A percentile compares a stretch with the other conserved stretches of the same genome.
Conservation (phyloP, 768 basidiomycete species). For the Paxillus ammoniavirescens region DNA sequence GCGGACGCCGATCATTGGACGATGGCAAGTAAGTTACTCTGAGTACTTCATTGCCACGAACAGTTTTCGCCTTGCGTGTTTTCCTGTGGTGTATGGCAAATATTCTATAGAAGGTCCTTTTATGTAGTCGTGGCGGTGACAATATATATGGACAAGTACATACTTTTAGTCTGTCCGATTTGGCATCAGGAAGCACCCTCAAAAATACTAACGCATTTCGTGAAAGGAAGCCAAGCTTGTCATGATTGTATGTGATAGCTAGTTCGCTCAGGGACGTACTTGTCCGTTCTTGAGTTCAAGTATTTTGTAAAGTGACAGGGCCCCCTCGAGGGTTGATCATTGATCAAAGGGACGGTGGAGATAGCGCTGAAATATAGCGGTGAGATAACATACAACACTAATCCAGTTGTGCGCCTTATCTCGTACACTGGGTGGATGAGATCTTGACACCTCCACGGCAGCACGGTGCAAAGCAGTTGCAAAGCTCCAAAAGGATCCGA, state of each 20-base stretch:
- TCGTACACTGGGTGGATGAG: background rate
- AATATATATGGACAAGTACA: slow-evolving; percentile 6
- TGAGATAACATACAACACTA: background rate
- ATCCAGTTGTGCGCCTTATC: too few relatives aligned
- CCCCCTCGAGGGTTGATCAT: background rate
- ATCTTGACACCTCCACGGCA: slow-evolving; percentile 18
- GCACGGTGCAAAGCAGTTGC: slow-evolving; percentile 24
- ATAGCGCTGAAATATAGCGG: background rate
- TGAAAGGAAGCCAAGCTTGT: too few relatives aligned
- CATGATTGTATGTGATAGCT: background rate
- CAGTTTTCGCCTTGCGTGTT: background rate
- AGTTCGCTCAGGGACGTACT: background rate
- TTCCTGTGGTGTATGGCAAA: too few relatives aligned
- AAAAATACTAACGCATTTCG: too few relatives aligned
- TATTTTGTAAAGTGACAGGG: background rate
- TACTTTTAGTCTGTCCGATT: too few relatives aligned
- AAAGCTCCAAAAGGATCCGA: slow-evolving; percentile 14
- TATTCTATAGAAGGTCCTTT: slow-evolving; percentile 8
- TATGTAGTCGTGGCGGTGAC: slow-evolving; percentile 13
- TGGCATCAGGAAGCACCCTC: too few relatives aligned
- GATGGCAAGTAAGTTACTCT: too few relatives aligned
- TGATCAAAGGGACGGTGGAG: background rate
- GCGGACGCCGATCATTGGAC: too few relatives aligned
- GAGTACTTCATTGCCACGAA: background rate
- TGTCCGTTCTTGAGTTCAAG: too few relatives aligned